Base-by-base conservation (phyloP, 805 yeast genomes). In the Dipodascus geniculatus region DNA sequence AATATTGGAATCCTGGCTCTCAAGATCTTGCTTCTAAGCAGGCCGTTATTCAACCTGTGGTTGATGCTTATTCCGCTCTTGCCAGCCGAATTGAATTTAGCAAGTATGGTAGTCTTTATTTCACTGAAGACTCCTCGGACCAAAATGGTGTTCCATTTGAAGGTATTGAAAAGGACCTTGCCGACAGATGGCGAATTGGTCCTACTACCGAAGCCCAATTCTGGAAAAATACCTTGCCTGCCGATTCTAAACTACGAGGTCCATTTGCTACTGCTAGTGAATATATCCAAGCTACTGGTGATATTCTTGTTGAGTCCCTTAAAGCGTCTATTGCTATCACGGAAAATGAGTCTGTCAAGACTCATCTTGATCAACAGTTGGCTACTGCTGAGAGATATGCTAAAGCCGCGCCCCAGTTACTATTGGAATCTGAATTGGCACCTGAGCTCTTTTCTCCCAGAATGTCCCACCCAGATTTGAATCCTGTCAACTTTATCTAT, bases 121-220 rank as follows among this genome's bases (percentile, higher is more conserved):
- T 88, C 68, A 71, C 78, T 48, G 78, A 81, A 52, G 96, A 89
- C 64, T 82, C 82, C 20, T 68, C 68, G 42, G 72, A 74, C 2
- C 57, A 55, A 33, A 72, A 68, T 44, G 63, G 72, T 16, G 65
- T 79, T 20, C 87, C 84, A 60, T 81, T 77, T 2, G 86, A 81
- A 14, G 96, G 87, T 67, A 69, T 74, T 17, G 71, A 79, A 51
- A 69, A 74, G 6, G 70, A 68, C 35, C 69, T 86, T 49, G 71
- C 72, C 52, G 75, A 78, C 57, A 79, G 96, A 71, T 90, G 95
- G 95, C 77, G 83, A 65, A 81, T 91, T 60, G 98, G 99, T 3
- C 93, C 96, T n/a, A 78, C 87, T 22, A 81, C 80, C 28, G 97
- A 91, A 68, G 77, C 85, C 59, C 77, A 80, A 14, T 86, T 82